A percentile compares a stretch with the other conserved stretches of the same genome.
Evolutionary conservation across 1,284 basidiomycete genomes (phyloP).

Genomic region (Microbotryum lychnidis-dioicae): DNA sequence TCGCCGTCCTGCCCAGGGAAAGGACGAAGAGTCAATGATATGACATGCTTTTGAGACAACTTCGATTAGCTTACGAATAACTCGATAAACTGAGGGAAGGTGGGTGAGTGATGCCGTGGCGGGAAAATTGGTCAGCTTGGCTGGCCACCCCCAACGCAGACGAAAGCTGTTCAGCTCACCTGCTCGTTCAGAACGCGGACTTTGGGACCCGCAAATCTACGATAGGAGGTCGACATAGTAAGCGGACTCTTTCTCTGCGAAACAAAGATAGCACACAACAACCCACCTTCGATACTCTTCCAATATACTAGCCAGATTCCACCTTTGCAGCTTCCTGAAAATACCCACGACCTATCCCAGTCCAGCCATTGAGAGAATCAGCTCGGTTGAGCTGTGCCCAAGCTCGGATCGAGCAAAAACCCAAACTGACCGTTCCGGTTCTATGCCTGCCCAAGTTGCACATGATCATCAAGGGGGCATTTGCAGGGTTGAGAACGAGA

Average conservation of each 20-base stretch:
- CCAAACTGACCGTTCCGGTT: constrained; percentile 45
- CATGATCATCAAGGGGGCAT: constrained; percentile 48
- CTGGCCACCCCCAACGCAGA: too few species aligned
- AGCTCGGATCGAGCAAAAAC: too few species aligned
- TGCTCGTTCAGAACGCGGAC: constrained; percentile 49
- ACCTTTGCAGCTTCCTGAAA: constrained; percentile 44
- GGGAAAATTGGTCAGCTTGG: too few species aligned
- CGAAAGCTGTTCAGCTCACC: constrained; percentile 39
- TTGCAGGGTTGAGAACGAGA: constrained; percentile 45
- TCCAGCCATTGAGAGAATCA: not conserved
- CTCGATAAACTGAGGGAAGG: too few species aligned
- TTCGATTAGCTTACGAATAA: too few species aligned
- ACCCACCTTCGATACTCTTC: constrained; percentile 45
- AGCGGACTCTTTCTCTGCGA: not conserved
- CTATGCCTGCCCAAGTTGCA: constrained; percentile 49
- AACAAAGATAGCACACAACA: not conserved
- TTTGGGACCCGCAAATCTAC: constrained; percentile 37
- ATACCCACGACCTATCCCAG: constrained; percentile 47
- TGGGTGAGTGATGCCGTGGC: too few species aligned
- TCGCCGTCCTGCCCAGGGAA: too few species aligned
- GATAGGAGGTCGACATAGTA: not conserved
- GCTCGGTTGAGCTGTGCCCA: too few species aligned
- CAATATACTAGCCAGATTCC: constrained; percentile 47
- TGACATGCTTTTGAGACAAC: too few species aligned
- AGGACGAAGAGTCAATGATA: too few species aligned